Base-by-base conservation (phyloP, 2,329 filamentous ascomycete genomes). In the Nemania abortiva region DNA sequence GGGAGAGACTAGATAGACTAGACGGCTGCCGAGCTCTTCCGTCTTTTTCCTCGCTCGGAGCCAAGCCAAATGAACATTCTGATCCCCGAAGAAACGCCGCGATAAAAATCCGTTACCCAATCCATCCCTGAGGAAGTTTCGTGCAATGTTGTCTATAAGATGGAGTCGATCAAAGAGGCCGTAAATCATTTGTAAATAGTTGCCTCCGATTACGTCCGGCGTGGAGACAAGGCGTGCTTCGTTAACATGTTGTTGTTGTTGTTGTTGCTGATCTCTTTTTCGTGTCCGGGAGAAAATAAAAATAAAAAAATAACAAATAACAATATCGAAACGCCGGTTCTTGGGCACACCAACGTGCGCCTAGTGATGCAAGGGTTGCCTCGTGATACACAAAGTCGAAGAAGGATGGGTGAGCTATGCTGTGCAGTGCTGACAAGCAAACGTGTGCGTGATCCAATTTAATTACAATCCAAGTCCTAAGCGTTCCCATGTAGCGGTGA, bases 321-420 rank as follows among this genome's bases (percentile, higher is more conserved):
- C 50, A 57, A 39, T 50, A 22, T 62, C 39, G 55, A n/a, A 66
- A 69, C 69, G 66, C 60, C 69, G 60, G 55, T 57, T 15, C 34
- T 59, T 59, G 60, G 65, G 59, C 56, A 59, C 65, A 42, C 34
- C 22, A 24, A 29, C 24, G 31, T 66, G 59, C n/a, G 59, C 67
- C 69, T 60, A 57, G 66, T 70, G 61, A 75, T 74, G 73, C 67
- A 74, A 70, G 61, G 66, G 63, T n/a, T 65, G 49, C 62, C 53
- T 70, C 64, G 65, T 72, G 72, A 68, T 70, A 72, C 66, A 60
- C 63, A 63, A 58, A 62, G 64, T 62, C 62, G 68, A 62, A 60
- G 58, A 57, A 22, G 57, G n/a, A 37, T n/a, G 52, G 68, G 68
- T 56, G 60, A 56, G 72, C 62, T 61, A 9, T 34, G 31, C 31